Evolutionary conservation across 2,329 filamentous ascomycete genomes (phyloP).

Genomic region (Pseudopithomyces maydicus): DNA sequence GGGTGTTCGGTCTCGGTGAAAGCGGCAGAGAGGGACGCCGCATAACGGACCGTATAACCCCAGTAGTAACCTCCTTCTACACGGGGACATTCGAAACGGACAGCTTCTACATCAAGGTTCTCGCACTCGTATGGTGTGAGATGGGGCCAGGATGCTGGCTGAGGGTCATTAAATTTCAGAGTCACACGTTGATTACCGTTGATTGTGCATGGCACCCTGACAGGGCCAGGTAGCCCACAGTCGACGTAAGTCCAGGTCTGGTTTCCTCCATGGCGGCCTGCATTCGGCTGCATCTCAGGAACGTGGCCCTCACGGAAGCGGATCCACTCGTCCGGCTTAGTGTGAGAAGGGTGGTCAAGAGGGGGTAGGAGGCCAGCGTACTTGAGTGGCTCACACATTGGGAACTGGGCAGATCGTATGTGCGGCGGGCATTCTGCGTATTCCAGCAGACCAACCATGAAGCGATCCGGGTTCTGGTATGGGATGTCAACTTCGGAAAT

Average conservation of each 20-base stretch:
- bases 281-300: conserved; percentile 37
- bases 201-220: conserved; percentile 60
- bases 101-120: conserved; percentile 58
- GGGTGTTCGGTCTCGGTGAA: conserved; percentile 79
- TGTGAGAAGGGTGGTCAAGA: conserved; percentile 84
- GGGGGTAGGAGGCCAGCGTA: conserved; percentile 75
- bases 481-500: conserved; percentile 52
- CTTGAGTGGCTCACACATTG: conserved; percentile 76
- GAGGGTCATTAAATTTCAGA: conserved; percentile 62
- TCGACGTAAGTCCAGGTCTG: conserved; percentile 51
- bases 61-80: conserved; percentile 83
- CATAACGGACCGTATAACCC: conserved; percentile 76
- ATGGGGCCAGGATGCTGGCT: conserved; percentile 44
- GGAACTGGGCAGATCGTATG: conserved; percentile 68
- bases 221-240: conserved; percentile 54
- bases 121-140: conserved; percentile 27
- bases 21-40: conserved; percentile 69
- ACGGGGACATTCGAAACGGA: conserved; percentile 71
- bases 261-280: conserved; percentile 48
- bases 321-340: conserved; percentile 76
- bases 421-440: conserved; percentile 87
- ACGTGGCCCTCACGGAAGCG: conserved; percentile 80
- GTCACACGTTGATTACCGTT: conserved; percentile 76
- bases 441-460: conserved; percentile 76
- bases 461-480: conserved; percentile 77